A percentile compares a stretch with the other conserved stretches of the same genome.
phyloP scores from a whole-genome alignment of 345 rosid species.

The Anastatica hierochuntica region DNA sequence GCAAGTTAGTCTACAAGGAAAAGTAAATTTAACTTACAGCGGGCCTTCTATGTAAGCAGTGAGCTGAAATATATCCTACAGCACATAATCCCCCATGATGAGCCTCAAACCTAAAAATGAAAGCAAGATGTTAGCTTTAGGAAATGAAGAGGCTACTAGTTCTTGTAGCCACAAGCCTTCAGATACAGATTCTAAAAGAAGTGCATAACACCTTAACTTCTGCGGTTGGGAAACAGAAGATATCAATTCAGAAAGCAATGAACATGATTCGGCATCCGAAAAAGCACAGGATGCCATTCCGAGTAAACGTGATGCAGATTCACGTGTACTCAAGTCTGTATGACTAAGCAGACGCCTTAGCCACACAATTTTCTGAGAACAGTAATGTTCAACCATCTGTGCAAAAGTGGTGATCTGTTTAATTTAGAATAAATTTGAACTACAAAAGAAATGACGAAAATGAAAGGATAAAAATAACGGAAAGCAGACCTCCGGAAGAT shows the following conservation, averaged over 20 bases:
- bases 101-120: constrained; percentile 74
- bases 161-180: background rate
- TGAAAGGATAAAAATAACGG: constrained; percentile 1
- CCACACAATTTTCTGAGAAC: constrained; percentile 58
- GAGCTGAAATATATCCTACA: constrained; percentile 71
- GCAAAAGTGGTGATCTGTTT: background rate
- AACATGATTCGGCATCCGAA: constrained; percentile 38
- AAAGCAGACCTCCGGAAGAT: constrained; percentile 64
- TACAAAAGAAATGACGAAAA: background rate
- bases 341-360: constrained; percentile 71
- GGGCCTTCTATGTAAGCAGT: constrained; percentile 41
- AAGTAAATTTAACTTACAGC: constrained; percentile 44
- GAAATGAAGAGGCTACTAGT: background rate
- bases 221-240: constrained; percentile 36
- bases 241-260: constrained; percentile 52
- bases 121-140: constrained; percentile 14
- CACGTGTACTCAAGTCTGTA: constrained; percentile 78
- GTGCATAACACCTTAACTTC: constrained; percentile 48
- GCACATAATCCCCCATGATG: constrained; percentile 74
- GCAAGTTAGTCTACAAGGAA: background rate
- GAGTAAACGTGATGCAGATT: constrained; percentile 77
- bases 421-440: constrained; percentile 5
- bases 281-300: constrained; percentile 89
- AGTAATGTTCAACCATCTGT: constrained; percentile 67
- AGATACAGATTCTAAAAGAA: background rate